Conservation (phyloP, 2,329 filamentous ascomycete genomes). For the Biscogniauxia marginata region DNA sequence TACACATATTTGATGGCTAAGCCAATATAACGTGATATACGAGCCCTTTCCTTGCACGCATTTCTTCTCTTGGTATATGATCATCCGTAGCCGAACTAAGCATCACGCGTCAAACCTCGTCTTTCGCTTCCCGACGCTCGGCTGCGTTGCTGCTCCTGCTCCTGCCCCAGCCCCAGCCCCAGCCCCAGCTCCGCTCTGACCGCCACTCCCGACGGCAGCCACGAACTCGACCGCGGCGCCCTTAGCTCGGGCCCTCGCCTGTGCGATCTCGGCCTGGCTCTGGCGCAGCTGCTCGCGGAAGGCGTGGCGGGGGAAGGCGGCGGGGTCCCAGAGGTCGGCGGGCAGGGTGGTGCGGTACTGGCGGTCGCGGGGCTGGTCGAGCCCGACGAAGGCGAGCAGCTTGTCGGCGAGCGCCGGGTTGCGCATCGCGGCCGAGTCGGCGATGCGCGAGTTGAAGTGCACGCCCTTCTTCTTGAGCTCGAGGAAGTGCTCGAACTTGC, state of each 20-base stretch:
- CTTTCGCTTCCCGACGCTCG: slow-evolving; percentile 31
- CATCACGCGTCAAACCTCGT: slow-evolving; percentile 35
- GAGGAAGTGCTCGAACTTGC: slow-evolving; percentile 73
- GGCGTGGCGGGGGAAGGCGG: slow-evolving; percentile 53
- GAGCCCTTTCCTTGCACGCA: not conserved
- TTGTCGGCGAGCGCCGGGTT: slow-evolving; percentile 74
- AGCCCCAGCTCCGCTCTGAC: slow-evolving; percentile 24
- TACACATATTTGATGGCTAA: too few species aligned
- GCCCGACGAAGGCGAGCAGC: slow-evolving; percentile 64
- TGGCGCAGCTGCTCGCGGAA: slow-evolving; percentile 50
- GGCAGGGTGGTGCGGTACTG: slow-evolving; percentile 67
- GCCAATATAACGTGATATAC: too few species aligned
- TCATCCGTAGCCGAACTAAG: not conserved
- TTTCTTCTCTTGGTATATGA: not conserved
- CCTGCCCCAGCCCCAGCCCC: slow-evolving; percentile 33
- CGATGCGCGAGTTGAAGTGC: slow-evolving; percentile 76
- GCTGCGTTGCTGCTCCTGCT: slow-evolving; percentile 14
- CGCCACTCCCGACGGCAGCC: too few species aligned
- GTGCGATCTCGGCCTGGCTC: slow-evolving; percentile 45
- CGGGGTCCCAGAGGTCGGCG: slow-evolving; percentile 57
- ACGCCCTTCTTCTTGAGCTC: slow-evolving; percentile 72
- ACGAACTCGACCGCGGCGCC: slow-evolving; percentile 54
- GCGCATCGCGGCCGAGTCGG: slow-evolving; percentile 62
- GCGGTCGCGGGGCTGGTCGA: slow-evolving; percentile 46
- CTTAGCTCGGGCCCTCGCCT: slow-evolving; percentile 43